These are phyloP conservation scores for Letharia columbiana DNA, from an alignment of 495 filamentous ascomycete species.

Conservation along the genomic window DNA sequence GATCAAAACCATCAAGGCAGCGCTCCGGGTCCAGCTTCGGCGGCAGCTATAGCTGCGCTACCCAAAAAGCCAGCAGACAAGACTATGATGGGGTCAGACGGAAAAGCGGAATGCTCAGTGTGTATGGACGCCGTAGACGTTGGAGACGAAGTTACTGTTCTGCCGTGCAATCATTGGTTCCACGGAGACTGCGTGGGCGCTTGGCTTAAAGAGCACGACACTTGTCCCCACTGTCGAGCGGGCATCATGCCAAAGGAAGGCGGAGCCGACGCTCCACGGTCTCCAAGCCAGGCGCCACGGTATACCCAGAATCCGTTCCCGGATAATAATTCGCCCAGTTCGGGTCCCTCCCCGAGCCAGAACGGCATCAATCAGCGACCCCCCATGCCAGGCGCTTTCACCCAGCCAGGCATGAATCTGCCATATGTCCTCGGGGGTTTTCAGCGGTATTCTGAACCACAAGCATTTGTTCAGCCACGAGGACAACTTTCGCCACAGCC, in stretches of 20 bases:
- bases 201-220: conserved; percentile 83
- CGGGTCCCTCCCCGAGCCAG: background rate
- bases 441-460: conserved; percentile 19
- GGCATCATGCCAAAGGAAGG: conserved; percentile 45
- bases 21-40: conserved; percentile 74
- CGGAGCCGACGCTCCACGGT: conserved; percentile 14
- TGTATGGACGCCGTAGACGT: conserved; percentile 82
- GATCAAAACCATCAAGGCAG: conserved; percentile 66
- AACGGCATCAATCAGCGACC: conserved; percentile 7
- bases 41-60: conserved; percentile 61
- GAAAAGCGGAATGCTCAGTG: conserved; percentile 77
- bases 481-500: conserved; percentile 1
- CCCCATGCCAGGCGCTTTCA: conserved; percentile 19
- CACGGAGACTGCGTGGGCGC: conserved; percentile 66
- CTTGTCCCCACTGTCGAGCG: conserved; percentile 79
- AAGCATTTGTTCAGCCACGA: conserved; percentile 14
- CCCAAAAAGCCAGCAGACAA: conserved; percentile 59
- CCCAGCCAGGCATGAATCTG: conserved; percentile 20
- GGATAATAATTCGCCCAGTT: background rate
- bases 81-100: conserved; percentile 54
- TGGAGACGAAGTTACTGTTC: conserved; percentile 63
- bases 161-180: conserved; percentile 93
- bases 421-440: conserved; percentile 22
- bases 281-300: conserved; percentile 22
- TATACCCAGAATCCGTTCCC: conserved; percentile 17